phyloP scores from a whole-genome alignment of 257 asterid species.

The Solanum tarapatanum region DNA sequence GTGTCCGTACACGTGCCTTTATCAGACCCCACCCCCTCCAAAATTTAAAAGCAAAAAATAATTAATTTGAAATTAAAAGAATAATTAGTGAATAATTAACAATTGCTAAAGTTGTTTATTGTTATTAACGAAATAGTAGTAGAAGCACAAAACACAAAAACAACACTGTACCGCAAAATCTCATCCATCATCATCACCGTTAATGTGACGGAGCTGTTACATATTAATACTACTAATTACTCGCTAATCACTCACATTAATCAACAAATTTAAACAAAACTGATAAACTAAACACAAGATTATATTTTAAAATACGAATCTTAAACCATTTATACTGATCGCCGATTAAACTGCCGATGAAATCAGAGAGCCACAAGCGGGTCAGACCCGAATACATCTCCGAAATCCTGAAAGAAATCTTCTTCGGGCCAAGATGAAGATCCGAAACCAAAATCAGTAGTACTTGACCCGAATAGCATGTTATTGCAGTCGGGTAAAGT shows the following conservation, averaged over 20 bases:
- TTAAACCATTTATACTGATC: neutral
- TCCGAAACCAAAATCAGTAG: slow-evolving; percentile 27
- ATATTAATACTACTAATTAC: neutral
- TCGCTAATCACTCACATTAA: neutral
- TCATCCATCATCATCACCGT: slow-evolving; percentile 18
- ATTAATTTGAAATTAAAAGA: neutral
- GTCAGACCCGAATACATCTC: slow-evolving; percentile 91
- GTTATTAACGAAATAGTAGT: neutral
- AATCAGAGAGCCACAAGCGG: slow-evolving; percentile 49
- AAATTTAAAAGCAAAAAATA: neutral
- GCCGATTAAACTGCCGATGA: neutral
- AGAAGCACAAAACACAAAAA: slow-evolving; percentile 15
- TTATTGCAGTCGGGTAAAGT: slow-evolving; percentile 23
- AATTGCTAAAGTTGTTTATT: neutral
- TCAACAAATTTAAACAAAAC: slow-evolving; percentile 6
- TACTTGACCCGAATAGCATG: slow-evolving; percentile 32
- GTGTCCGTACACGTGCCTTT: slow-evolving; percentile 34
- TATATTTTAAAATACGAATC: neutral
- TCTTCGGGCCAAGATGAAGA: slow-evolving; percentile 29
- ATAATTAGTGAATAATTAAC: neutral
- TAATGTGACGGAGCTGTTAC: slow-evolving; percentile 18
- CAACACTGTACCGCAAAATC: slow-evolving; percentile 11
- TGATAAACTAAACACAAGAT: neutral
- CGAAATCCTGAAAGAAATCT: slow-evolving; percentile 58
- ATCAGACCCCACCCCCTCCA: neutral